phyloP scores from a whole-genome alignment of 305 asterid species.

The Fraxinus nigra region DNA sequence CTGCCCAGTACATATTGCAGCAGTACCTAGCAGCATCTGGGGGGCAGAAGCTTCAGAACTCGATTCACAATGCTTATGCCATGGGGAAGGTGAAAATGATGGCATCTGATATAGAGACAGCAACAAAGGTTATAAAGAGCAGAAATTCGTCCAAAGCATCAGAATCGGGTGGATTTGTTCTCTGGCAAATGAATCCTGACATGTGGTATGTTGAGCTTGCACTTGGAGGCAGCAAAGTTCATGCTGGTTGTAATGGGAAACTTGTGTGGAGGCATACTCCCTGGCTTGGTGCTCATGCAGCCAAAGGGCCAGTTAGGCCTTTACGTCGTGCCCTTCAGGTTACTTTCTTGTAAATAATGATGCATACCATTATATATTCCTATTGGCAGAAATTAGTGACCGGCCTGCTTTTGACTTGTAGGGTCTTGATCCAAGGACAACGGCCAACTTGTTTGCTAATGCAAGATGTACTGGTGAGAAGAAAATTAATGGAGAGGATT shows the following conservation, averaged over 20 bases:
- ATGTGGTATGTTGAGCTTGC: slow-evolving; percentile 94
- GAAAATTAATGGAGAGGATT: slow-evolving; percentile 76
- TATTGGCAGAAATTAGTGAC: background rate
- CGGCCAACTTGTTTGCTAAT: slow-evolving; percentile 79
- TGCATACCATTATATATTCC: background rate
- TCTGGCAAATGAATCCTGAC: slow-evolving; percentile 95
- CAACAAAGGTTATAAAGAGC: slow-evolving; percentile 79
- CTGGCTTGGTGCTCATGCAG: slow-evolving; percentile 95
- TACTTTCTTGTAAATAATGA: background rate
- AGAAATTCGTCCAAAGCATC: slow-evolving; percentile 62
- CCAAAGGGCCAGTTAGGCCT: slow-evolving; percentile 90
- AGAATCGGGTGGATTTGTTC: slow-evolving; percentile 79
- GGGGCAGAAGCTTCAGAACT: slow-evolving; percentile 74
- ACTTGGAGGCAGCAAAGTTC: slow-evolving; percentile 84
- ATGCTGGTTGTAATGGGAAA: slow-evolving; percentile 85
- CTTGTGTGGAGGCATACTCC: slow-evolving; percentile 96
- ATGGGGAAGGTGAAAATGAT: slow-evolving; percentile 87
- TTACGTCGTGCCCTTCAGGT: slow-evolving; percentile 94
- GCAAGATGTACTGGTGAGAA: slow-evolving; percentile 91
- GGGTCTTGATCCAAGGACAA: slow-evolving; percentile 92
- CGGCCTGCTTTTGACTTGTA: slow-evolving; percentile 19
- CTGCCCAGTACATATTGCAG: slow-evolving; percentile 92
- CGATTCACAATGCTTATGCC: slow-evolving; percentile 80
- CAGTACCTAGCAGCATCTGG: slow-evolving; percentile 90
- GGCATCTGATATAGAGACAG: slow-evolving; percentile 83